Evolutionary conservation across 2,329 filamentous ascomycete genomes (phyloP).

Genomic region (Alternaria novae-zelandiae): DNA sequence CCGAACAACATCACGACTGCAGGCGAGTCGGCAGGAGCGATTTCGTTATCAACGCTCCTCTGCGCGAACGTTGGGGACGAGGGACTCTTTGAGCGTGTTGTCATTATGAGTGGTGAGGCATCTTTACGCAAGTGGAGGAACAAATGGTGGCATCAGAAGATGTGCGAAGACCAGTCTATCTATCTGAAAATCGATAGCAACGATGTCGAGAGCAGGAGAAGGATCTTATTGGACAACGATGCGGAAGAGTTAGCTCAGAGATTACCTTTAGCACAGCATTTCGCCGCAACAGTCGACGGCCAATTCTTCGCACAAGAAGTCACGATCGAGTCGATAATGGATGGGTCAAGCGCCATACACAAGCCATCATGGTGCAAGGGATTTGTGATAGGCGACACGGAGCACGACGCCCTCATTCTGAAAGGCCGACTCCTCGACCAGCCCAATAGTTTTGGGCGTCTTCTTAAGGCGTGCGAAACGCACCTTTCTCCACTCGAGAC

Average conservation of each 20-base stretch:
- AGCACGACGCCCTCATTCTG: conserved; percentile 49
- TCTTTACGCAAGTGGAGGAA: conserved; percentile 37
- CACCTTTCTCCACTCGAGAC: conserved; percentile 29
- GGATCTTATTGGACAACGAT: conserved; percentile 21
- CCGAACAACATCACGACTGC: conserved; percentile 47
- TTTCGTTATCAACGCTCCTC: conserved; percentile 35
- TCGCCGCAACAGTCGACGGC: conserved; percentile 33
- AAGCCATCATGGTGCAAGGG: conserved; percentile 55
- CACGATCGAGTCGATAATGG: conserved; percentile 20
- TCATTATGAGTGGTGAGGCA: conserved; percentile 41
- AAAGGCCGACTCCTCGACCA: conserved; percentile 43
- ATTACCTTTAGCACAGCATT: conserved; percentile 35
- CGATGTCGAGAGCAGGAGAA: conserved; percentile 14
- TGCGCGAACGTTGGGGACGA: conserved; percentile 32
- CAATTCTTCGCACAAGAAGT: conserved; percentile 27
- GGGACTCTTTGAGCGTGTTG: conserved; percentile 34
- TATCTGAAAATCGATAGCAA: conserved; percentile 22
- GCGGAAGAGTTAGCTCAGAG: conserved; percentile 28
- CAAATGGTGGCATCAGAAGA: conserved; percentile 32
- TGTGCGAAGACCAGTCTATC: conserved; percentile 32
- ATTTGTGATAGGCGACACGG: conserved; percentile 56
- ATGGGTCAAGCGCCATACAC: conserved; percentile 28
- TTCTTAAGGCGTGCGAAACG: conserved; percentile 21
- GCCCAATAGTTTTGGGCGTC: conserved; percentile 16
- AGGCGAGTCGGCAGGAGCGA: conserved; percentile 57